A percentile compares a stretch with the other conserved stretches of the same genome.
Evolutionary conservation across 805 yeast genomes (phyloP).

Genomic region (Debaryomyces tyrocola): DNA sequence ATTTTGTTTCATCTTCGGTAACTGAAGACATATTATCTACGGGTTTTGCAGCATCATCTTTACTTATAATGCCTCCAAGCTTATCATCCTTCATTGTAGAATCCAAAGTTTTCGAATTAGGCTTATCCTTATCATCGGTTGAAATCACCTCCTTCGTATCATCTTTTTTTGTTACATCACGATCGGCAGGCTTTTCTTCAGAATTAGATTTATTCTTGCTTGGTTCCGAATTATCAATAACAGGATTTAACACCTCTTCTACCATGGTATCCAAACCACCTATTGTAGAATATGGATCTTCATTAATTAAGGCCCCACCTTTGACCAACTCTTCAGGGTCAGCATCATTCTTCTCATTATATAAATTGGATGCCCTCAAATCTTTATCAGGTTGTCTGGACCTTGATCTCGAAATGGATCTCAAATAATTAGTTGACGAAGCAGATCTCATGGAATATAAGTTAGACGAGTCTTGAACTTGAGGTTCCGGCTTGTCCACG

Average conservation of each 20-base stretch:
- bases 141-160: background rate
- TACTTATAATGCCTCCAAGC: conserved; percentile 1
- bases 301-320: conserved; percentile 58
- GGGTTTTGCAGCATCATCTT: conserved; percentile 3
- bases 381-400: conserved; percentile 42
- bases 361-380: background rate
- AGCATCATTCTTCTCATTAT: conserved; percentile 31
- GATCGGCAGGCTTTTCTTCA: background rate
- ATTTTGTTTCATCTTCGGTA: background rate
- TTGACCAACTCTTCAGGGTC: conserved; percentile 42
- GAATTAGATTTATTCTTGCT: background rate
- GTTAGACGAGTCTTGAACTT: conserved; percentile 5
- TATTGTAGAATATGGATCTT: conserved; percentile 49
- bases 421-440: conserved; percentile 55
- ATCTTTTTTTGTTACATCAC: background rate
- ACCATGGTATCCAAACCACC: conserved; percentile 52
- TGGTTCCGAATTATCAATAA: background rate
- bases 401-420: conserved; percentile 66
- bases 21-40: conserved; percentile 1
- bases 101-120: background rate
- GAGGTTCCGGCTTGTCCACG: conserved; percentile 32
- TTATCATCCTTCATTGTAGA: background rate
- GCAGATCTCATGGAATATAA: conserved; percentile 34
- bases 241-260: conserved; percentile 39
- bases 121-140: background rate